Conservation (phyloP, 169 alveolate genomes). For the Amoebophrya sp. region DNA sequence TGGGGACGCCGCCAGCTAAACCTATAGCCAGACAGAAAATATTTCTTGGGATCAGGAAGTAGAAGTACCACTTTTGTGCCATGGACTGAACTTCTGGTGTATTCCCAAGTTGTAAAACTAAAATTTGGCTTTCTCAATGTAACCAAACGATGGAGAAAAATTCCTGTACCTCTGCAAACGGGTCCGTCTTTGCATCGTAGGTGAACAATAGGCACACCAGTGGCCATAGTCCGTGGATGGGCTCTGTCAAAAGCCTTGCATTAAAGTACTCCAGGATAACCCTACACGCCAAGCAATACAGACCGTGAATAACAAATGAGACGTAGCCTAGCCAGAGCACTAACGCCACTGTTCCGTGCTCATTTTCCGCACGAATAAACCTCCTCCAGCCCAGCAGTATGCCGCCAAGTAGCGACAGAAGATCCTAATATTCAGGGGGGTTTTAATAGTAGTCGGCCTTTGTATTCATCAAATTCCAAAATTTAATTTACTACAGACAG, state of each 20-base stretch:
- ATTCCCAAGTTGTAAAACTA: no score
- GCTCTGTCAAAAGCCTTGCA: not conserved
- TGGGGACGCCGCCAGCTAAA: no score
- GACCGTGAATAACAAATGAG: not conserved
- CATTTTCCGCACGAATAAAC: conserved; percentile 1
- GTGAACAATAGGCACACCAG: not conserved
- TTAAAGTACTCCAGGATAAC: not conserved
- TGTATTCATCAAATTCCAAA: no score
- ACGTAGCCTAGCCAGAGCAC: not conserved
- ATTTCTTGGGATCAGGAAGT: no score
- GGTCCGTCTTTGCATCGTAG: not conserved
- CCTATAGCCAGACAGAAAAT: no score
- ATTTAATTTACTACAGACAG: no score
- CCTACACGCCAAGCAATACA: not conserved
- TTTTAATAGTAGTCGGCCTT: no score
- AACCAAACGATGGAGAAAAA: not conserved
- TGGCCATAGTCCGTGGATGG: conserved; percentile 8
- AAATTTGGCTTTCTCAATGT: no score
- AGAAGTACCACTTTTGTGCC: no score
- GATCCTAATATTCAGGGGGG: not conserved
- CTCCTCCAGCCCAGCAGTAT: not conserved
- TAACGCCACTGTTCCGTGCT: not conserved
- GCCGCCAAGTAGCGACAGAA: not conserved
- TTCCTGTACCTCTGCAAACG: not conserved
- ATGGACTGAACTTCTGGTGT: no score